Evolutionary conservation across 805 yeast genomes (phyloP), one percentile per base, ranked within the genome.

Genomic region (Myxozyma melibiosi): DNA sequence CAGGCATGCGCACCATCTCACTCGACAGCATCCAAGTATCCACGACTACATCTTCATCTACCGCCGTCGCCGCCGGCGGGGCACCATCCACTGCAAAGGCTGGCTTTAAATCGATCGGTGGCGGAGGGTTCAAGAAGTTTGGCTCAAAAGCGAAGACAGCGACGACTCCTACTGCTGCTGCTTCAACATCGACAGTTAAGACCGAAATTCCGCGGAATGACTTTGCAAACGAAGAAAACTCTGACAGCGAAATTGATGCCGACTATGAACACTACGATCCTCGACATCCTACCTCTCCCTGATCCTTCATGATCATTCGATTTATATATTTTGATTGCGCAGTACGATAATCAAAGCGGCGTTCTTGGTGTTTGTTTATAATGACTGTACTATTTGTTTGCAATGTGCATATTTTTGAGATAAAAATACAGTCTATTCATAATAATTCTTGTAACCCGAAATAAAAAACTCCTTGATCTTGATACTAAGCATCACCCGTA

Each of bases 1-100:
- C 53, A 14, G 64, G 57, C 6, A 59, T 59, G 56, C 55, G 61
- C 22, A n/a, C 53, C 9, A 55, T 58, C n/a, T 40, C 61, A n/a
- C 31, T 53, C 16, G 34, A 20, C 33, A 35, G 51, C 27, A 33
- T 20, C 14, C 28, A 41, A 41, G 27, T 14, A 20, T 6, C 52
- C 14, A 7, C n/a, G n/a, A n/a, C 34, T 24, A 7, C 50, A 3
- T 28, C 52, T 25, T 9, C 52, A 38, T 16, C 51, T 8, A 38
- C 43, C 2, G 22, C 53, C 5, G 40, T 27, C 25, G 35, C 39
- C 33, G 31, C 16, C 28, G 41, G 37, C 2, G 52, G 33, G 8
- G 11, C n/a, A n/a, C n/a, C n/a, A n/a, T n/a, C n/a, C n/a, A n/a
- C n/a, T n/a, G n/a, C 51, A 25, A 42, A 34, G 25, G 41, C 48